Conservation (phyloP, 495 filamentous ascomycete genomes). For the Penicillium roqueforti region DNA sequence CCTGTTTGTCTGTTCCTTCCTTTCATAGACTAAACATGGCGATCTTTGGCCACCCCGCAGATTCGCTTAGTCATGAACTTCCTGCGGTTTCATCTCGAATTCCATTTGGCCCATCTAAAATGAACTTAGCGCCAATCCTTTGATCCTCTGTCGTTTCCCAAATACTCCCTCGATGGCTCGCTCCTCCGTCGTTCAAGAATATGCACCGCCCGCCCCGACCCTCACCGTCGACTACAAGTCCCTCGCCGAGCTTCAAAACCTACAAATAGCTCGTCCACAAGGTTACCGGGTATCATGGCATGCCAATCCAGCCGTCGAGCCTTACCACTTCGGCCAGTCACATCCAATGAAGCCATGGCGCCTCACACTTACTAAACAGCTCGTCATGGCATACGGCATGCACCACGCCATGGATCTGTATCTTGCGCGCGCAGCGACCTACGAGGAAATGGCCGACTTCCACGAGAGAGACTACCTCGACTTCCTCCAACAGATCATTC, state of each 20-base stretch:
- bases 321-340: constrained; percentile 88
- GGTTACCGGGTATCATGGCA: constrained; percentile 97
- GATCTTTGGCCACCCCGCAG: too few species aligned
- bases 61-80: constrained; percentile 1
- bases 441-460: constrained; percentile 82
- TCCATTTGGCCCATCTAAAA: background rate
- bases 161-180: constrained; percentile 35
- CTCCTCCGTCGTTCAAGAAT: constrained; percentile 66
- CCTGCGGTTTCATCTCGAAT: background rate
- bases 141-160: constrained; percentile 1
- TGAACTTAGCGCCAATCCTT: background rate
- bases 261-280: constrained; percentile 71
- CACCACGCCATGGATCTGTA: constrained; percentile 94
- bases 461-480: constrained; percentile 87
- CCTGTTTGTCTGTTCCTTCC: background rate
- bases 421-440: constrained; percentile 71
- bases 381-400: constrained; percentile 91
- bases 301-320: constrained; percentile 90
- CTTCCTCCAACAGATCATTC: constrained; percentile 57
- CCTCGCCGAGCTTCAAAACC: constrained; percentile 60
- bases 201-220: constrained; percentile 55
- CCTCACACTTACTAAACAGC: constrained; percentile 87
- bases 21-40: too few species aligned
- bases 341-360: constrained; percentile 99
- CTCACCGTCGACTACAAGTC: constrained; percentile 61